These are phyloP conservation scores for Escovopsis sp. DNA, from an alignment of 2,329 filamentous ascomycete species.

Conservation along the genomic window DNA sequence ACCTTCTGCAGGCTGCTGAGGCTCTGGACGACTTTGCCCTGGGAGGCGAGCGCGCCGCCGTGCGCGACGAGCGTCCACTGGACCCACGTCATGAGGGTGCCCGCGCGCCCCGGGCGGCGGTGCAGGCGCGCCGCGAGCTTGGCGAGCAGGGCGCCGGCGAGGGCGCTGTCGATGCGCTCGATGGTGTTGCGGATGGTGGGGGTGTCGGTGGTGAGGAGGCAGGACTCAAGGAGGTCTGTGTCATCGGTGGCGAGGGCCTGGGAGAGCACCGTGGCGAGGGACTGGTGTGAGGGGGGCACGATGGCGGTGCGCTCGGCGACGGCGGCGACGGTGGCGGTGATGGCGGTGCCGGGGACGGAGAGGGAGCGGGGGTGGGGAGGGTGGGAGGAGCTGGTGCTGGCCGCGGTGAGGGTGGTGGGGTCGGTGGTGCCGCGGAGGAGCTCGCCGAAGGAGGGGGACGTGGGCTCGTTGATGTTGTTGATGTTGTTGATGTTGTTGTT, in stretches of 20 bases:
- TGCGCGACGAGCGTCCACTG: constrained; percentile 90
- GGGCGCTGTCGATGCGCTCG: constrained; percentile 70
- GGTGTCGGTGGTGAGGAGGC: constrained; percentile 65
- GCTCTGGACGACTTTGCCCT: constrained; percentile 67
- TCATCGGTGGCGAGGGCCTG: constrained; percentile 92
- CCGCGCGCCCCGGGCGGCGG: constrained; percentile 73
- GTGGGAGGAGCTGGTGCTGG: constrained; percentile 24
- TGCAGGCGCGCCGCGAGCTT: constrained; percentile 80
- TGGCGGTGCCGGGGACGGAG: constrained; percentile 9
- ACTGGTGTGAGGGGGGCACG: constrained; percentile 55
- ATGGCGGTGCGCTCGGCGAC: constrained; percentile 32
- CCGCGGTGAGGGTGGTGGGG: constrained; percentile 58
- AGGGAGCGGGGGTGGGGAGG: constrained; percentile 19
- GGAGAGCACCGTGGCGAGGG: constrained; percentile 79
- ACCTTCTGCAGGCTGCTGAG: constrained; percentile 72
- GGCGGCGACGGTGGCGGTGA: constrained; percentile 13
- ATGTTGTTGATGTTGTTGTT: constrained; percentile 14
- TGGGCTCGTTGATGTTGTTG: constrained; percentile 25
- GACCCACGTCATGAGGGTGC: constrained; percentile 85
- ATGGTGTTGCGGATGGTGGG: constrained; percentile 75
- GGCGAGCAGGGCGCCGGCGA: constrained; percentile 64
- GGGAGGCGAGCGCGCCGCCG: constrained; percentile 75
- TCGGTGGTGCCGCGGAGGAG: constrained; percentile 57
- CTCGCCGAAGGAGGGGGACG: constrained; percentile 69
- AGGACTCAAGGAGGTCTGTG: constrained; percentile 75